Percentiles rank a stretch among this genome's conserved stretches.
phyloP scores from a whole-genome alignment of 441 rosid species.

The Syzygium malaccense region DNA sequence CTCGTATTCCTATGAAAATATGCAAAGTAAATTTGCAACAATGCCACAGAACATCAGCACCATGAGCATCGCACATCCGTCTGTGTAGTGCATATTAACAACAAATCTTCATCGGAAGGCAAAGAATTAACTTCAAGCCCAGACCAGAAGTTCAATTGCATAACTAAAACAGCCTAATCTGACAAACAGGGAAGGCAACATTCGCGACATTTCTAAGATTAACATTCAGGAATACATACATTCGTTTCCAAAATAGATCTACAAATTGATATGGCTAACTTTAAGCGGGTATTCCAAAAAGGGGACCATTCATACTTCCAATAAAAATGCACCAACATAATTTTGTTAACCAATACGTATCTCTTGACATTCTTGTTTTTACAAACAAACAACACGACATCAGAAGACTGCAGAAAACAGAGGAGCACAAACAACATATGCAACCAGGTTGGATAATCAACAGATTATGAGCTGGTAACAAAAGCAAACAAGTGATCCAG shows the following conservation, averaged over 20 bases:
- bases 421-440: not conserved
- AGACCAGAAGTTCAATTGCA: not conserved
- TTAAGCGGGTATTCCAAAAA: not conserved
- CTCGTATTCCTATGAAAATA: not conserved
- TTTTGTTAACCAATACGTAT: not conserved
- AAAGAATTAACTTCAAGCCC: not conserved
- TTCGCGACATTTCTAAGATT: not conserved
- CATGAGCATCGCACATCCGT: not conserved
- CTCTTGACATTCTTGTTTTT: not conserved
- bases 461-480: not conserved
- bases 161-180: not conserved
- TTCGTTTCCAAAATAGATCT: not conserved
- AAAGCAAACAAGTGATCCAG: not conserved
- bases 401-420: not conserved
- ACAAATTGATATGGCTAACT: not conserved
- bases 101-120: not conserved
- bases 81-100: not conserved
- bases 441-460: not conserved
- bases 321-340: not conserved
- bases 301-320: not conserved
- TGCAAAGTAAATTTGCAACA: not conserved
- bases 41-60: not conserved
- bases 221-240: not conserved
- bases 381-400: not conserved
- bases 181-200: not conserved